Evolutionary conservation across 768 basidiomycete genomes (phyloP).

Genomic region (Sarcomyxa edulis): DNA sequence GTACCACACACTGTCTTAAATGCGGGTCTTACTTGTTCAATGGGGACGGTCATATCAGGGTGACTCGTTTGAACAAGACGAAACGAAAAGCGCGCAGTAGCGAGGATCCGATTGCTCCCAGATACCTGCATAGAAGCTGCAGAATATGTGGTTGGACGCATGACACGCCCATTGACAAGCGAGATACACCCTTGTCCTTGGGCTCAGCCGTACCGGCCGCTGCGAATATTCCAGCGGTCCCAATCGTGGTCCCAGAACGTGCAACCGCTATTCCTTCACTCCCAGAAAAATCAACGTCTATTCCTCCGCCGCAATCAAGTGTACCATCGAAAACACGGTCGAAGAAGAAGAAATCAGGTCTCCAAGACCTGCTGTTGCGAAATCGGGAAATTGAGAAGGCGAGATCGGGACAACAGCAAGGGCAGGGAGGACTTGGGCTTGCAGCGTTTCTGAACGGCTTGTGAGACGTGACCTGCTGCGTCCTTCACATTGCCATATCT

Average conservation of each 20-base stretch:
- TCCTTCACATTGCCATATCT: no score
- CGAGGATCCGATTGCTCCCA: no score
- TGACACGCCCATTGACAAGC: conserved; percentile 15
- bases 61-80: conserved; percentile 27
- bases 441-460: conserved; percentile 49
- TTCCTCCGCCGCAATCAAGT: conserved; percentile 7
- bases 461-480: no score
- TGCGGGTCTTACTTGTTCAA: conserved; percentile 48
- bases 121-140: conserved; percentile 21
- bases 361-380: conserved; percentile 60
- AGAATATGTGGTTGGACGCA: conserved; percentile 19
- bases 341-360: conserved; percentile 51
- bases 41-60: conserved; percentile 29
- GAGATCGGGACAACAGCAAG: conserved; percentile 21
- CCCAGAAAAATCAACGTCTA: no score
- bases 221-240: no score
- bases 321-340: conserved; percentile 25
- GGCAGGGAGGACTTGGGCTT: conserved; percentile 29
- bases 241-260: no score
- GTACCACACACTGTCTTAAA: conserved; percentile 31
- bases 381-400: conserved; percentile 49
- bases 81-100: no score
- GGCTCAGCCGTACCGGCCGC: no score
- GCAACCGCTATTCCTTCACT: no score
- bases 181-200: no score